These are phyloP conservation scores for Exophiala calicioides DNA, from an alignment of 2,329 filamentous ascomycete genomes.

Conservation along the genomic window DNA sequence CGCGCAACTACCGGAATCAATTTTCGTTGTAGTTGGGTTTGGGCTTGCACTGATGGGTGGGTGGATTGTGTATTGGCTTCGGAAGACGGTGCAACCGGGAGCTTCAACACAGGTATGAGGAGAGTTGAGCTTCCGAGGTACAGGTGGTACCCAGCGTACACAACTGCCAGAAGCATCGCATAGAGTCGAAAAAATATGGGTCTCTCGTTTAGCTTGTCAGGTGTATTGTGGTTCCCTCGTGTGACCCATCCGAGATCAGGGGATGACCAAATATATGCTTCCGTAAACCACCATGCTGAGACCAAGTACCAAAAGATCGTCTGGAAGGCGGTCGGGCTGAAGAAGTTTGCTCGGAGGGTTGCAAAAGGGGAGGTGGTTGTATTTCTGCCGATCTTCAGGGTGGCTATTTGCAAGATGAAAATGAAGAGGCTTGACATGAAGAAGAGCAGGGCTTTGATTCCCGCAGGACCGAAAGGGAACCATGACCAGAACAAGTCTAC, in stretches of 20 bases:
- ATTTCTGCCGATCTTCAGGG: slow-evolving; percentile 73
- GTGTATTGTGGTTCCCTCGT: slow-evolving; percentile 53
- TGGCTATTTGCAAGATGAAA: slow-evolving; percentile 81
- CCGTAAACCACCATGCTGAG: slow-evolving; percentile 77
- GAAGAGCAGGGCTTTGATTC: slow-evolving; percentile 72
- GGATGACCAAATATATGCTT: slow-evolving; percentile 76
- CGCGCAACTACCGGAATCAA: slow-evolving; percentile 36
- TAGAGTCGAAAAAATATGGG: slow-evolving; percentile 76
- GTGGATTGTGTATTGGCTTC: slow-evolving; percentile 38
- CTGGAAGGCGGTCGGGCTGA: slow-evolving; percentile 64
- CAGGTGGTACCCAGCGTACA: slow-evolving; percentile 70
- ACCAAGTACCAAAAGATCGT: slow-evolving; percentile 74
- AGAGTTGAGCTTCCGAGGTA: slow-evolving; percentile 73
- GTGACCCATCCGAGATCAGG: slow-evolving; percentile 73
- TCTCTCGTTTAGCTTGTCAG: slow-evolving; percentile 79
- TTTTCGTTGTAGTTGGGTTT: slow-evolving; percentile 41
- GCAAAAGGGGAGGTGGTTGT: slow-evolving; percentile 69
- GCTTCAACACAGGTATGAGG: slow-evolving; percentile 49
- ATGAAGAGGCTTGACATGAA: slow-evolving; percentile 75
- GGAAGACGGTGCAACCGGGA: slow-evolving; percentile 28
- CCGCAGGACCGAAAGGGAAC: slow-evolving; percentile 77
- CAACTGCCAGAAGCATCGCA: slow-evolving; percentile 66
- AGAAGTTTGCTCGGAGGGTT: slow-evolving; percentile 60
- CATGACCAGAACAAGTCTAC: slow-evolving; percentile 75
- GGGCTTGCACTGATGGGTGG: slow-evolving; percentile 40